phyloP scores from a whole-genome alignment of 768 basidiomycete species.

The Boletus rubroflammeus region DNA sequence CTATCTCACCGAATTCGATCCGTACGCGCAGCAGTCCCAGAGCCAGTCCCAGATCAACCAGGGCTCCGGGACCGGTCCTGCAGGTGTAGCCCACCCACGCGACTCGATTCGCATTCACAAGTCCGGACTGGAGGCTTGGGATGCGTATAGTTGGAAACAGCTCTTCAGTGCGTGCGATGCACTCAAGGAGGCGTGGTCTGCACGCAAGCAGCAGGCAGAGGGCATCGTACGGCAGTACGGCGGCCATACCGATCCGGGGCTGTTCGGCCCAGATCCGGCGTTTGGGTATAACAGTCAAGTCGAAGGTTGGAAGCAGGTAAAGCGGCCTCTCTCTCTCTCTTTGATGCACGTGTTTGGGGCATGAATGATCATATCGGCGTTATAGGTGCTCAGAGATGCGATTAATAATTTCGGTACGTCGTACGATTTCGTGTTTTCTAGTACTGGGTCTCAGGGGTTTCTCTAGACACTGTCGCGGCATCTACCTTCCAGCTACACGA shows the following conservation, averaged over 20 bases:
- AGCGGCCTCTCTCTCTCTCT: constrained; percentile 12
- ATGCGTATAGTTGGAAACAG: constrained; percentile 69
- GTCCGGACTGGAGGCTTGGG: constrained; percentile 67
- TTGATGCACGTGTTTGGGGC: not conserved
- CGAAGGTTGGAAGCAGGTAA: constrained; percentile 55
- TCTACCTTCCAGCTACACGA: constrained; percentile 75
- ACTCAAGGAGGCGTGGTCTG: constrained; percentile 64
- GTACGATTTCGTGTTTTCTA: not conserved
- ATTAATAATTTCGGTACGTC: constrained; percentile 48
- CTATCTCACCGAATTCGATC: constrained; percentile 41
- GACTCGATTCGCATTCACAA: constrained; percentile 66
- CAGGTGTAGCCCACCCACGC: constrained; percentile 55
- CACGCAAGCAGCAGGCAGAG: constrained; percentile 53
- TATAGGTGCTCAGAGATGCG: constrained; percentile 51
- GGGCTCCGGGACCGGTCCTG: constrained; percentile 16
- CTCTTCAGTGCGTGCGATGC: constrained; percentile 57
- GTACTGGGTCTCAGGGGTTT: not conserved
- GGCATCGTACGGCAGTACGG: constrained; percentile 44
- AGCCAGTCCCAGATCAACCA: not conserved
- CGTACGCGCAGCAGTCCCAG: constrained; percentile 26
- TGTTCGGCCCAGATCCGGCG: constrained; percentile 30
- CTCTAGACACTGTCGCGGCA: constrained; percentile 50
- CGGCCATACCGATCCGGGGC: constrained; percentile 32
- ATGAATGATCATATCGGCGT: not conserved
- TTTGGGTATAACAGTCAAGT: constrained; percentile 51